These are phyloP conservation scores for Agaricus sinodeliciosus DNA, from an alignment of 768 basidiomycete genomes.

Conservation along the genomic window DNA sequence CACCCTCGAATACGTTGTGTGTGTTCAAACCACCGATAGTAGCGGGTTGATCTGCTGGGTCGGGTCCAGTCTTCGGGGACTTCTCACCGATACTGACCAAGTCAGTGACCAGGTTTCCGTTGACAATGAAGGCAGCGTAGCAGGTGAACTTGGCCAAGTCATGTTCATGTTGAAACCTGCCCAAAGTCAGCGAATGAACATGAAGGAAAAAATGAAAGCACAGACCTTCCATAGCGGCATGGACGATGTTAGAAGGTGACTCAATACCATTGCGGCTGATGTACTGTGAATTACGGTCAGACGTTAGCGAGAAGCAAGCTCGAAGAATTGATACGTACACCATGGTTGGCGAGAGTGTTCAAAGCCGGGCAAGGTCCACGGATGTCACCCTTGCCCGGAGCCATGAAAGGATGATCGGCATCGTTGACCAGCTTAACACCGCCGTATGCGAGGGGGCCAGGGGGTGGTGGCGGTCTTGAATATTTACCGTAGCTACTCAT, in stretches of 20 bases:
- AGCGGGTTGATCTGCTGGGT: constrained; percentile 13
- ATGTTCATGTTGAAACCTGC: constrained; percentile 16
- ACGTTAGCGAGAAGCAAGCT: neutral
- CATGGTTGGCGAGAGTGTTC: constrained; percentile 16
- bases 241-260: constrained; percentile 9
- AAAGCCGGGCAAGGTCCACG: constrained; percentile 16
- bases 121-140: constrained; percentile 12
- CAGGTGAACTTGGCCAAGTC: constrained; percentile 11
- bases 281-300: constrained; percentile 3
- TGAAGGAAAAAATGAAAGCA: neutral
- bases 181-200: neutral
- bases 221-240: constrained; percentile 12
- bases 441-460: constrained; percentile 1
- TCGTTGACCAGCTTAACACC: constrained; percentile 11
- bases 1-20: constrained; percentile 14
- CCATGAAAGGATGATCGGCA: constrained; percentile 12
- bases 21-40: constrained; percentile 14
- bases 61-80: constrained; percentile 12
- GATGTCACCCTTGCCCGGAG: constrained; percentile 7
- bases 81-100: constrained; percentile 15
- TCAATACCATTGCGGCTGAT: constrained; percentile 10
- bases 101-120: constrained; percentile 15
- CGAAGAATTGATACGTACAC: constrained; percentile 6
- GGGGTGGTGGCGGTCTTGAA: neutral
- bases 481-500: too few relatives aligned